A percentile compares a stretch with the other conserved stretches of the same genome.
Evolutionary conservation across 2,329 filamentous ascomycete genomes (phyloP).

Genomic region (Cercospora beticola): DNA sequence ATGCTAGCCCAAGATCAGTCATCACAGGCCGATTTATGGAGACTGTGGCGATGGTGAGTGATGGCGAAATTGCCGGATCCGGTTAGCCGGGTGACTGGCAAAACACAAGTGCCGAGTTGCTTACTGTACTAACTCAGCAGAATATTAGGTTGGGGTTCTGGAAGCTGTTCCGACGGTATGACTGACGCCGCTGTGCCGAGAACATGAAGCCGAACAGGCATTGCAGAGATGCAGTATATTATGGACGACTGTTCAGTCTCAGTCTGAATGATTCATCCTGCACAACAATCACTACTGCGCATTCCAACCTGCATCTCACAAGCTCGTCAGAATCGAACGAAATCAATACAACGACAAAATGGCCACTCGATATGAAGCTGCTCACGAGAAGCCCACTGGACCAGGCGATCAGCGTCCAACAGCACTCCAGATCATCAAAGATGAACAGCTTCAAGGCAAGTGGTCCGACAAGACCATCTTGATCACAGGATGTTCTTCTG

Average conservation of each 20-base stretch:
- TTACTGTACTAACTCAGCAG: not conserved
- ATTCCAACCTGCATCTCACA: not conserved
- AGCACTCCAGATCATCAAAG: conserved; percentile 27
- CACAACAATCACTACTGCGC: not conserved
- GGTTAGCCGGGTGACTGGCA: not conserved
- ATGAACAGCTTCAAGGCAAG: conserved; percentile 33
- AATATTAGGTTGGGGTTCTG: not conserved
- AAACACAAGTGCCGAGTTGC: not conserved
- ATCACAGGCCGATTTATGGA: not conserved
- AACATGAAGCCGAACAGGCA: not conserved
- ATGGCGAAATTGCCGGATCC: not conserved
- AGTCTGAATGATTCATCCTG: not conserved
- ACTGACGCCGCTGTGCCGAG: not conserved
- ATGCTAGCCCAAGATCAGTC: not conserved
- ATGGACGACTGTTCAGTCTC: not conserved
- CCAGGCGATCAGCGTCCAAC: conserved; percentile 2
- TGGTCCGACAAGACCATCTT: conserved; percentile 40
- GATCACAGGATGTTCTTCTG: conserved; percentile 44
- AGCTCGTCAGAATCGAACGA: not conserved
- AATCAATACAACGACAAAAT: not conserved
- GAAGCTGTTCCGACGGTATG: not conserved
- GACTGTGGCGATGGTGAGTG: not conserved
- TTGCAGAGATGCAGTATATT: not conserved
- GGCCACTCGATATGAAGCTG: not conserved
- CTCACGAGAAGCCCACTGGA: not conserved